Base-by-base conservation (phyloP, 1,284 basidiomycete species). In the Sporisorium exsertum region DNA sequence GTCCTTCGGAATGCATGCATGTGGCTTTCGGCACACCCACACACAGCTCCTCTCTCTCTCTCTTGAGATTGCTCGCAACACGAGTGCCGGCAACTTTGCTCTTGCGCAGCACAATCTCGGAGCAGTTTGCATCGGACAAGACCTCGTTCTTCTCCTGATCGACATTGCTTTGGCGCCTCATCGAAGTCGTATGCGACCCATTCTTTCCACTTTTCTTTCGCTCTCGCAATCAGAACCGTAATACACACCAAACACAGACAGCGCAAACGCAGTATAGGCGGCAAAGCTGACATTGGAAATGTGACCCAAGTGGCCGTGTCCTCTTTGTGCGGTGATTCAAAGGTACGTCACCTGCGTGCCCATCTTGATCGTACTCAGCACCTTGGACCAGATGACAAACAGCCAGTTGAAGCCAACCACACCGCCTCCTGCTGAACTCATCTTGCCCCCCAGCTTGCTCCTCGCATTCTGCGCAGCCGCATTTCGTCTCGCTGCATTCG, bases 311-410 rank as follows among this genome's bases (percentile, higher is more conserved):
- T 24, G 43, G 37, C 37, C 37, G 37, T 24, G 24, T 29, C 46
- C 26, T 26, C 22, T 57, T 27, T 37, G 27, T 26, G 29, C 20
- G 35, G 13, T 8, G 8, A 18, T 37, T 66, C 35, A 77, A 4
- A 77, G 59, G 45, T 77, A 77, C 22, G 69, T 77, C 56, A 77
- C 74, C 55, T 77, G 74, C 16, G 74, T 77, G 18, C 74, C 74
- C 72, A 77, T 77, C 58, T 61, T 77, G 69, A 77, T 68, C 22
- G 74, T 77, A 20, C 62, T 64, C 50, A 72, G 51, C 33, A 77
- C 65, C 58, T 77, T 77, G 24, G 45, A 50, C 65, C 65, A 77
- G 29, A 77, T 32, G 16, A 76, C 37, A 5, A 68, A 52, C n/a
- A 72, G 29, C 74, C 64, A 72, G 22, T 64, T 61, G 55, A 77